Base-by-base conservation (phyloP, 1,284 basidiomycete genomes). In the Pseudozyma tsukubaensis region DNA sequence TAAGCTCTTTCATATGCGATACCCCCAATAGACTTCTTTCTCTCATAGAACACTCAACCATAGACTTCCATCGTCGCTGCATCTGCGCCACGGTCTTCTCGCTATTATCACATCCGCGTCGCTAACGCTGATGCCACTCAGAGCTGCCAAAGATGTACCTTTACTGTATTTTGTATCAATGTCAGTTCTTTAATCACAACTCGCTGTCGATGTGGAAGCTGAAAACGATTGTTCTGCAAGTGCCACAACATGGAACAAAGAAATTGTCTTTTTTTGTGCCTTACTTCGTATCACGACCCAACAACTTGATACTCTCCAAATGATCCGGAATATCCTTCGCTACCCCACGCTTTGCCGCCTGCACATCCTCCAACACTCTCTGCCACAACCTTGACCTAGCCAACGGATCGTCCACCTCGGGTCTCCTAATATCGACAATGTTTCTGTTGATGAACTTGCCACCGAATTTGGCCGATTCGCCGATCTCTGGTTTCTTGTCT, bases 391-490 rank as follows among this genome's bases (percentile, higher is more conserved):
- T 61, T 13, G 57, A 50, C n/a, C 74, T 62, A 2, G 71, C 76
- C 34, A 81, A 56, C 5, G 47, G 45, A 54, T 81, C 78, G 12
- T 69, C 66, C 2, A 72, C 65, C 53, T 81, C 79, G 4, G 79
- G 79, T 2, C 79, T 40, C 4, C 67, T 35, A 12, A 58, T 58
- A 40, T 59, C 55, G 42, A 60, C 72, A 18, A 44, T 53, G 54
- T 68, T 63, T 0, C 78, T 34, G 45, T 77, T 76, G 51, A 81
- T 44, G 45, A 73, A 81, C 37, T 77, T 76, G 49, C 73, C 79
- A 4, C 79, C 79, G 13, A 62, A 57, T 21, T 73, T 53, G 16
- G 70, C 71, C 7, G 61, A 63, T 32, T 69, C 68, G 24, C 77
- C 79, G 18, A 16, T 3, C n/a, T 45, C 54, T 7, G 59, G 49